Base-by-base conservation (phyloP, 495 filamentous ascomycete genomes). In the Aspergillus coremiiformis region DNA sequence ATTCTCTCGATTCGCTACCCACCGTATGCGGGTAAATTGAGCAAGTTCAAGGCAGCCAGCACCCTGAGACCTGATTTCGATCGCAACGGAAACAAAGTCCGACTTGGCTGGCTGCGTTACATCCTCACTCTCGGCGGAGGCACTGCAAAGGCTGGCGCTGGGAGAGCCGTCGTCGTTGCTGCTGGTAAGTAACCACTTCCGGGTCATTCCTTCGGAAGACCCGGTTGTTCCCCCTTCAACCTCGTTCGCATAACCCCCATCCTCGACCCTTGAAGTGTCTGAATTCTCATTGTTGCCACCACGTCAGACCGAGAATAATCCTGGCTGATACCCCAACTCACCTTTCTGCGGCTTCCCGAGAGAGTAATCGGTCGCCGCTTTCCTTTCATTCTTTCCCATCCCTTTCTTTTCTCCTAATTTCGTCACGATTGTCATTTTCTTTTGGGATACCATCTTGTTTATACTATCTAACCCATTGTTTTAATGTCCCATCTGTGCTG, bases 1-100 rank as follows among this genome's bases (percentile, higher is more conserved):
- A 60, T 93, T 56, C 68, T 96, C 52, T 72, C 75, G 37, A 76
- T 90, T 54, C 79, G 91, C 37, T 96, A 96, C 72, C 84, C 89
- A 56, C 91, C 91, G 2, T 92, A 86, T 64, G 68, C 61, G 6
- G 79, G 71, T 48, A 86, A 90, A 66, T 59, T 85, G 42, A 67
- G 70, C 57, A 72, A 79, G 54, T 75, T 84, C 63, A 64, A 75
- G 56, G 70, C 69, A 41, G 78, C 84, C 67, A 82, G 70, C 51
- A 68, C 65, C 2, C 33, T 70, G 53, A 82, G 78, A 59, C 90
- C 90, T 33, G 79, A 91, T 69, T 96, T 96, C 68, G 89, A 95
- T 71, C 82, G 91, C 39, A 72, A 83, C 52, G 90, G 91, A 30
- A 66, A 66, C 6, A 79, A 79, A 56, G 54, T 83, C 47, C 74